Evolutionary conservation across 768 basidiomycete genomes (phyloP).

Genomic region (Auriscalpium orientale): DNA sequence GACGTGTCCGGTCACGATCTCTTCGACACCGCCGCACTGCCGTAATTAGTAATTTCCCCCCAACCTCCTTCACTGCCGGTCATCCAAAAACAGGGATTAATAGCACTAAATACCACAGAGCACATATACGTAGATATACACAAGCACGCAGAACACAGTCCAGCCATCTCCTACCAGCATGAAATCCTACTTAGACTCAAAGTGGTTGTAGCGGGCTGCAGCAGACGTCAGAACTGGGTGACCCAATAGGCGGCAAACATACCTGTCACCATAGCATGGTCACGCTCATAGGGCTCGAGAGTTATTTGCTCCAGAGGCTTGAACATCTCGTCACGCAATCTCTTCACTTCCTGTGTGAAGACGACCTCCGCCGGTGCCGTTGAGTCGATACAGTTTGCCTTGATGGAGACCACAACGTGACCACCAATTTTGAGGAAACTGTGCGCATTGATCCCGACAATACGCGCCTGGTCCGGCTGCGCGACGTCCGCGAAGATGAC

Average conservation of each 20-base stretch:
- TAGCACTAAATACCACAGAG: too few relatives aligned
- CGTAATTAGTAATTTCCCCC: not conserved
- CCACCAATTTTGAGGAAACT: conserved; percentile 94
- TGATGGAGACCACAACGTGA: conserved; percentile 93
- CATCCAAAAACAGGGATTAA: not conserved
- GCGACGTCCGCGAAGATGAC: conserved; percentile 98
- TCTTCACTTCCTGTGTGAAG: conserved; percentile 83
- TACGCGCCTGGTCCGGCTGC: conserved; percentile 98
- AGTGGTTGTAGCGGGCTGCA: too few relatives aligned
- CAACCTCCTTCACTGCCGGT: not conserved
- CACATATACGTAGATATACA: too few relatives aligned
- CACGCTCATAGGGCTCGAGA: conserved; percentile 86
- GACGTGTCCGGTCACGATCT: not conserved
- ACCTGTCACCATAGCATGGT: conserved; percentile 88
- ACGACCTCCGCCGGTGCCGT: conserved; percentile 86
- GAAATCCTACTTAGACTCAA: too few relatives aligned
- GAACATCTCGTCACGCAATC: conserved; percentile 67
- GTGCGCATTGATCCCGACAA: conserved; percentile 87
- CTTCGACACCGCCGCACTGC: not conserved
- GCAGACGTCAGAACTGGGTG: too few relatives aligned
- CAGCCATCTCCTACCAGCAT: too few relatives aligned
- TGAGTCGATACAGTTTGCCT: conserved; percentile 98
- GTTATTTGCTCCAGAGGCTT: conserved; percentile 96
- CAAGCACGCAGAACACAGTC: too few relatives aligned
- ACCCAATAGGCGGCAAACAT: conserved; percentile 16